Base-by-base conservation (phyloP, 2,329 filamentous ascomycete species). In the Trichoderma brevicompactum region DNA sequence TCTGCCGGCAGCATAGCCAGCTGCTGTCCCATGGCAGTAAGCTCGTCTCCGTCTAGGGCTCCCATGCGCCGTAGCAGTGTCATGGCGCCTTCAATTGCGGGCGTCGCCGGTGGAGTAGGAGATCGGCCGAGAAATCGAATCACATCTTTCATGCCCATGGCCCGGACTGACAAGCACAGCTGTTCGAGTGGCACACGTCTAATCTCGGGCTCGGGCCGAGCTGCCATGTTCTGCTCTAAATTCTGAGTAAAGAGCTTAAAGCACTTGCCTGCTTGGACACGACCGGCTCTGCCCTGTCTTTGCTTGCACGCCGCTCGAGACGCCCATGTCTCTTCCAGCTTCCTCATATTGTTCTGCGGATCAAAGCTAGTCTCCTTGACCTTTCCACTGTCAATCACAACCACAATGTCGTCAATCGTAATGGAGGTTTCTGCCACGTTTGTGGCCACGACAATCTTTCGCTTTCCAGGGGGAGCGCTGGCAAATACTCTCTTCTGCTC, bases 381-480 rank as follows among this genome's bases (percentile, higher is more conserved):
- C 61, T 92, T 89, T 34, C 95, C 95, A 10, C 91, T 95, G 75
- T 99, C 95, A 68, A 99, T 94, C 52, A 99, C 95, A 2, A 92
- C 94, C 2, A 98, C 91, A 61, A 99, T 92, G 74, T 99, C 95
- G 74, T 97, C 94, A 67, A 99, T 99, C 0, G 95, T 99, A 75
- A 99, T 98, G 2, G 95, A 98, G 0, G 95, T 99, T 76, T 99
- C 95, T 2, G 95, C 95, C 2, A 99, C 94, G 72, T 99, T 99
- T 50, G 95, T 99, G 1, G 95, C 92, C 7, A 94, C 92, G 40
- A 99, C 91, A 12, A 99, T 87, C 78, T 99, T 99, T 41, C 95
- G 86, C 78, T 92, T 94, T 0, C 93, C 93, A 2, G 80, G 76
- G 0, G 94, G 94, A 5, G 95, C 80, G 13, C 83, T 83, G 34